These are phyloP conservation scores for Nicotiana benthamiana DNA, from an alignment of 257 asterid genomes.

Conservation along the genomic window DNA sequence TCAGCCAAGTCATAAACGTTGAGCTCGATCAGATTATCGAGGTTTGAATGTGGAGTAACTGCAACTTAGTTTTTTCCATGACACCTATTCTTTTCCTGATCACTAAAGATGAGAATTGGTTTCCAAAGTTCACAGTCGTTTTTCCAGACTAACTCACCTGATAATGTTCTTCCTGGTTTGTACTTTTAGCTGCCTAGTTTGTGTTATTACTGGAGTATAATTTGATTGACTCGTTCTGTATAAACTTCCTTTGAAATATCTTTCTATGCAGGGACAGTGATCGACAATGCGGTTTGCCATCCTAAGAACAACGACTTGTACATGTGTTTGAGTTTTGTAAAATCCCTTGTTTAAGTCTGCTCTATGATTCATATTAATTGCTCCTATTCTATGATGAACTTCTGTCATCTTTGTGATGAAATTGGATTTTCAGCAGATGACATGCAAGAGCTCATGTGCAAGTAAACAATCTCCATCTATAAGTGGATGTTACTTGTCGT, in stretches of 20 bases:
- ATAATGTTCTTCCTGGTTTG: slow-evolving; percentile 67
- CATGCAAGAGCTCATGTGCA: slow-evolving; percentile 73
- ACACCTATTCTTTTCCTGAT: neutral
- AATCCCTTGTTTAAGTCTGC: neutral
- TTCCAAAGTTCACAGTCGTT: slow-evolving; percentile 52
- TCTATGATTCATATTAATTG: neutral
- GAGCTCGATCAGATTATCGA: slow-evolving; percentile 62
- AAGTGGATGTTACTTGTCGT: neutral
- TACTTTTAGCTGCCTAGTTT: neutral
- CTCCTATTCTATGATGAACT: too few species aligned
- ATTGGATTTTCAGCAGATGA: slow-evolving; percentile 64
- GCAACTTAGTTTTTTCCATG: neutral
- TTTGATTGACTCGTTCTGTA: neutral
- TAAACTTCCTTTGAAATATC: neutral
- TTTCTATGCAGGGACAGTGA: slow-evolving; percentile 51
- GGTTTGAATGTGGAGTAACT: slow-evolving; percentile 22
- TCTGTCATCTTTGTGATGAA: slow-evolving; percentile 31
- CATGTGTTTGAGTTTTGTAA: slow-evolving; percentile 43
- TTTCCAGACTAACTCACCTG: slow-evolving; percentile 35
- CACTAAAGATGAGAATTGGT: slow-evolving; percentile 32
- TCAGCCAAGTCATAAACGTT: slow-evolving; percentile 57
- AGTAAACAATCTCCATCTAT: slow-evolving; percentile 9
- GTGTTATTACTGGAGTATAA: neutral
- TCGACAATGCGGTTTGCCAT: slow-evolving; percentile 57
- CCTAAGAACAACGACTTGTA: slow-evolving; percentile 58